Evolutionary conservation across 2,329 filamentous ascomycete species (phyloP).

Genomic region (Alternaria brassicae): DNA sequence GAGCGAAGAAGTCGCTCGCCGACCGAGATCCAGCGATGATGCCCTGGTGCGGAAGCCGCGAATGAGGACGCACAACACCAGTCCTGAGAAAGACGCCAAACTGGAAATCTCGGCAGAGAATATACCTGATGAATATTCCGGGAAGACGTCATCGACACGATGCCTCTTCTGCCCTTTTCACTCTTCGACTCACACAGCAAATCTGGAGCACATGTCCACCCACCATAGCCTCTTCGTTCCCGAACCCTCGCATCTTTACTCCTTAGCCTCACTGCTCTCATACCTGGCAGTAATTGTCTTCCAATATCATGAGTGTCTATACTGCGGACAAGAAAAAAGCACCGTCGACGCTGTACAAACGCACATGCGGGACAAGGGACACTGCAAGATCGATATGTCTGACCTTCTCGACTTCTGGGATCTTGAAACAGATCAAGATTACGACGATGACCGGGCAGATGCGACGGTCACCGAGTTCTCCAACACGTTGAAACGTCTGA

Average conservation of each 20-base stretch:
- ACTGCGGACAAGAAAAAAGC: background rate
- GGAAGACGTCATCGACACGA: background rate
- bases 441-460: background rate
- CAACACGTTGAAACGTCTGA: background rate
- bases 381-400: conserved; percentile 1
- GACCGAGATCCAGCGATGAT: background rate
- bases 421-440: background rate
- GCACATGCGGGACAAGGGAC: conserved; percentile 9
- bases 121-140: background rate
- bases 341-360: conserved; percentile 8
- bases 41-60: background rate
- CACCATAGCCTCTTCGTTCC: background rate
- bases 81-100: background rate
- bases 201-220: conserved; percentile 8
- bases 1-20: background rate
- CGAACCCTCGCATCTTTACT: background rate
- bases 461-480: background rate
- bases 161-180: conserved; percentile 8
- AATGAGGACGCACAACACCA: too few relatives aligned
- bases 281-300: background rate
- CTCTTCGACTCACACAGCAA: background rate
- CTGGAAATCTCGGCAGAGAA: fast-evolving
- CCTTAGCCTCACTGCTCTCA: background rate
- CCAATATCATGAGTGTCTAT: conserved; percentile 7
- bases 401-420: background rate